Evolutionary conservation across 2,329 filamentous ascomycete genomes (phyloP), one percentile per base, ranked within the genome.

Genomic region (Macrophomina phaseolina): DNA sequence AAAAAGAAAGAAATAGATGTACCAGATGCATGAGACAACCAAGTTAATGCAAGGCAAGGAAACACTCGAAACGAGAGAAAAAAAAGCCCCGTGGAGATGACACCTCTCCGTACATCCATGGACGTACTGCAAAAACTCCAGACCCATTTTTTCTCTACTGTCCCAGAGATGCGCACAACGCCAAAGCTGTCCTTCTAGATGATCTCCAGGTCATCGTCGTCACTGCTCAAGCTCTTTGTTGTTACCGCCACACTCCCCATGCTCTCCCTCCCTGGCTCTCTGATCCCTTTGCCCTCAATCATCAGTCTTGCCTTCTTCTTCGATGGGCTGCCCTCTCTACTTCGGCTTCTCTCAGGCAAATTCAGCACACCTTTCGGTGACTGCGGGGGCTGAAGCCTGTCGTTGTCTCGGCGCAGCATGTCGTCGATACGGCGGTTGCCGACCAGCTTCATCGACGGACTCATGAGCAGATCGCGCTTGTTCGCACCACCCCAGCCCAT

Each of bases 291-390:
- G 46, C 80, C 79, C 7, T 76, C 78, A n/a, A 84, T 71, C 53
- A 81, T 72, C 14, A 84, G 79, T 23, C 82, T 73, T n/a, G 82
- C 82, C 68, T 76, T 80, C 73, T 84, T 84, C 77, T 83, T 83
- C 46, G 73, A 76, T 67, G 82, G 74, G 69, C 78, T 81, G 1
- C 71, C 71, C 45, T 72, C 72, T 53, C 71, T 67, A 7, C 63
- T 65, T 53, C 69, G 69, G 38, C 68, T 71, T 16, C 72, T 60
- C 63, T 73, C 40, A 5, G 51, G 40, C 1, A 58, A 38, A 14
- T 55, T 36, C 18, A 65, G 52, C 40, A 52, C 64, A 3, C 56
- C 55, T 9, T 18, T 12, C 5, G 58, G 58, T 2, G 58, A 49
- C 7, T 34, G 56, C 23, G 23, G 55, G 2, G 40, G 23, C 3